Conservation (phyloP, 345 rosid genomes). For the Populus tremula region DNA sequence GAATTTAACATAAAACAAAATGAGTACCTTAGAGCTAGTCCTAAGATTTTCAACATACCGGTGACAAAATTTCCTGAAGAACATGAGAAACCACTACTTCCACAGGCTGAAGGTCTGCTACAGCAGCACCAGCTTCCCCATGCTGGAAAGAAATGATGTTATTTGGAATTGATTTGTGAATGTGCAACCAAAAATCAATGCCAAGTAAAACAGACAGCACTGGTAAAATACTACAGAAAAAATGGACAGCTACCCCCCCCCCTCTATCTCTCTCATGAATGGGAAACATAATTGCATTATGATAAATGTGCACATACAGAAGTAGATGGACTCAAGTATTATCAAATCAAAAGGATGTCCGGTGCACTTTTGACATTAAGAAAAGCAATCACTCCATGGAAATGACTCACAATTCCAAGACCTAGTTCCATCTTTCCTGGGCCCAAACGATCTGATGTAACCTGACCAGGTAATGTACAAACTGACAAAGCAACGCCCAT, state of each 20-base stretch:
- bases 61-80: slow-evolving; percentile 74
- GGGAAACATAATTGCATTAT: not conserved
- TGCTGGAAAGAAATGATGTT: slow-evolving; percentile 46
- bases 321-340: not conserved
- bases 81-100: slow-evolving; percentile 83
- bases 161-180: slow-evolving; percentile 9
- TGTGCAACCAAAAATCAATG: not conserved
- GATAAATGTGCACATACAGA: not conserved
- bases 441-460: slow-evolving; percentile 82
- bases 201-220: not conserved
- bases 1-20: not conserved
- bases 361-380: not conserved
- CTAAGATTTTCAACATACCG: slow-evolving; percentile 44
- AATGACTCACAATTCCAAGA: slow-evolving; percentile 85
- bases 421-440: slow-evolving; percentile 94
- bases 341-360: not conserved
- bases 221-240: not conserved
- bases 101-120: slow-evolving; percentile 82
- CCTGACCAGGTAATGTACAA: slow-evolving; percentile 87
- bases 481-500: slow-evolving; percentile 95
- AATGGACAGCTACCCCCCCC: not conserved
- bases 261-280: not conserved
- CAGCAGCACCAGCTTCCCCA: slow-evolving; percentile 94
- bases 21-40: not conserved
- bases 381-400: not conserved